phyloP scores from a whole-genome alignment of 2,329 filamentous ascomycete species.

The Cladosporium velox region DNA sequence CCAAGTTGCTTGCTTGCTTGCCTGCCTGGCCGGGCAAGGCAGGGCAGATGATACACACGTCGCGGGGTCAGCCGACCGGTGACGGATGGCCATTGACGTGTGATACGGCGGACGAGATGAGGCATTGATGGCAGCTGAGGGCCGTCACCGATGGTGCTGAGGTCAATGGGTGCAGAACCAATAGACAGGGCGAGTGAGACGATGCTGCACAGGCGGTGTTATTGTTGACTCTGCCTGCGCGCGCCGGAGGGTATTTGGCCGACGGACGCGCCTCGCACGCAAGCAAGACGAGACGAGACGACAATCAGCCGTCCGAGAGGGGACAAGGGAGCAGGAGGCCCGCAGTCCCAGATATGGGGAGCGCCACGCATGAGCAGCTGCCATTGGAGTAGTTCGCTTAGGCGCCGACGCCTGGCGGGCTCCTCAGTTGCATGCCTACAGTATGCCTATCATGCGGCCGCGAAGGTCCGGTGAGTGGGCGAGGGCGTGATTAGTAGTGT shows the following conservation, averaged over 20 bases:
- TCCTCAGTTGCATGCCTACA: neutral
- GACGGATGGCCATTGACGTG: conserved; percentile 20
- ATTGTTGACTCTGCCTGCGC: neutral
- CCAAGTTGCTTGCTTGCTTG: neutral
- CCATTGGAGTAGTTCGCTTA: conserved; percentile 13
- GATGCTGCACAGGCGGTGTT: conserved; percentile 1
- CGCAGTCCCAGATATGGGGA: conserved; percentile 5
- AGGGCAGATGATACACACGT: conserved; percentile 11
- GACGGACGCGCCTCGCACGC: conserved; percentile 15
- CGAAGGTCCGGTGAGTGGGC: neutral
- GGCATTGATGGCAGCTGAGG: conserved; percentile 15
- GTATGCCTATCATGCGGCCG: conserved; percentile 5
- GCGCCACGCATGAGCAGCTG: conserved; percentile 6
- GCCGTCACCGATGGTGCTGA: conserved; percentile 8
- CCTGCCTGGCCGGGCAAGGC: neutral
- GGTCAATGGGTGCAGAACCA: neutral
- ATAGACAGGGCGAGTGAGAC: neutral
- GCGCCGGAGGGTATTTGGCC: conserved; percentile 13
- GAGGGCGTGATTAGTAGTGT: neutral
- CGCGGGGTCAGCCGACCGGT: conserved; percentile 20
- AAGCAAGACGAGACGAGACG: neutral
- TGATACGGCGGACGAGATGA: conserved; percentile 11
- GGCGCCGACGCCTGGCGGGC: conserved; percentile 3
- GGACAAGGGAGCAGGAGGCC: neutral
- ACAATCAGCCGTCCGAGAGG: neutral